A percentile compares a stretch with the other conserved stretches of the same genome.
These are phyloP conservation scores for Misopates orontium DNA, from an alignment of 257 asterid genomes.

Conservation along the genomic window DNA sequence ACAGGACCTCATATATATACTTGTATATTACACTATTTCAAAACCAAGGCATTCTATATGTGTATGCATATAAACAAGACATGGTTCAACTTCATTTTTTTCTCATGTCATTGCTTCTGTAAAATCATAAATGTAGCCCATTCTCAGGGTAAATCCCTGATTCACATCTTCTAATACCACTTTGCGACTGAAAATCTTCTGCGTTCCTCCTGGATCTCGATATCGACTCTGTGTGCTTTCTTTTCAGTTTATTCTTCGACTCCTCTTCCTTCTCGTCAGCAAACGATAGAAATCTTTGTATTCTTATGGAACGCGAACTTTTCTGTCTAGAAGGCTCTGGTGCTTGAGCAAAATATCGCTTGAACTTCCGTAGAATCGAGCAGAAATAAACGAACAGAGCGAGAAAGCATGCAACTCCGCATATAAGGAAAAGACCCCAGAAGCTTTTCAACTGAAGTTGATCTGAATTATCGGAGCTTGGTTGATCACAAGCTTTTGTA, in stretches of 20 bases:
- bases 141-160: constrained; percentile 18
- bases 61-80: background rate
- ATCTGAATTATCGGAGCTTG: constrained; percentile 31
- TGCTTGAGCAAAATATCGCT: constrained; percentile 24
- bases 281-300: constrained; percentile 44
- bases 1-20: no score
- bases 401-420: constrained; percentile 38
- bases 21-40: no score
- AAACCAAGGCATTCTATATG: background rate
- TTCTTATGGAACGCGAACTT: constrained; percentile 21
- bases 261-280: constrained; percentile 51
- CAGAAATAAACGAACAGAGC: constrained; percentile 37
- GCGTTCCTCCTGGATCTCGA: constrained; percentile 25
- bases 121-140: constrained; percentile 21
- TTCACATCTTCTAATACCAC: constrained; percentile 16
- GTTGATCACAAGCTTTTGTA: constrained; percentile 35
- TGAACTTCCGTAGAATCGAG: constrained; percentile 32
- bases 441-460: constrained; percentile 40
- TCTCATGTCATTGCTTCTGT: constrained; percentile 3
- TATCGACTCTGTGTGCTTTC: constrained; percentile 43
- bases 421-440: constrained; percentile 48
- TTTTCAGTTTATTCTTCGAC: constrained; percentile 41
- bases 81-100: no score
- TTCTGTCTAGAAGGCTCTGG: background rate
- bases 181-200: constrained; percentile 24